phyloP scores from a whole-genome alignment of 345 rosid species.

The Punica granatum region DNA sequence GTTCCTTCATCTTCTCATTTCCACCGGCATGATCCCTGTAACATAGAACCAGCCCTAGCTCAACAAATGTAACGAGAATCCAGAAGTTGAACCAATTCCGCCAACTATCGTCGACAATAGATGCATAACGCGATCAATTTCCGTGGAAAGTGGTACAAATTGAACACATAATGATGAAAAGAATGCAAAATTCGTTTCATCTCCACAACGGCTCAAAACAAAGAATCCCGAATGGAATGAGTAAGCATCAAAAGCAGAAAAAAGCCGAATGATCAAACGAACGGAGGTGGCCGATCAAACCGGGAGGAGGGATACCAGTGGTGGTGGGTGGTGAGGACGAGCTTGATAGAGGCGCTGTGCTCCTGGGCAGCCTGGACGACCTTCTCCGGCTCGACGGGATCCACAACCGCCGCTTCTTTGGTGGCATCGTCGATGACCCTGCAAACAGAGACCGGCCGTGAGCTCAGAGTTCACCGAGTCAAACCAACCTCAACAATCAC shows the following conservation, averaged over 20 bases:
- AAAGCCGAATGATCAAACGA: not conserved
- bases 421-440: conserved; percentile 77
- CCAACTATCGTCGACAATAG: not conserved
- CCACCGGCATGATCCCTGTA: conserved; percentile 96
- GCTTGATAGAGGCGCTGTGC: conserved; percentile 42
- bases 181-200: too few species aligned
- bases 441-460: not conserved
- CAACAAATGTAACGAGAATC: not conserved
- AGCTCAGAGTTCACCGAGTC: not conserved
- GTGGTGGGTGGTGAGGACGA: conserved; percentile 88
- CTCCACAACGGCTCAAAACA: too few species aligned
- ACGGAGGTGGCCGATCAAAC: not conserved
- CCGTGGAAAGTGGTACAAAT: too few species aligned
- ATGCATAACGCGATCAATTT: too few species aligned
- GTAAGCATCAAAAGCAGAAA: not conserved
- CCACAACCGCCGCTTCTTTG: conserved; percentile 87
- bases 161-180: too few species aligned
- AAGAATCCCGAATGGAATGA: not conserved
- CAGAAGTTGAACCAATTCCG: not conserved
- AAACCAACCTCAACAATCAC: not conserved
- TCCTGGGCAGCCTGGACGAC: conserved; percentile 41
- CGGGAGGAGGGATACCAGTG: conserved; percentile 46
- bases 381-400: conserved; percentile 86
- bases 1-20: conserved; percentile 63
- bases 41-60: not conserved